Percentiles rank a stretch among this genome's conserved stretches.
Evolutionary conservation across 2,329 filamentous ascomycete species (phyloP).

Genomic region (Claviceps spartinae): DNA sequence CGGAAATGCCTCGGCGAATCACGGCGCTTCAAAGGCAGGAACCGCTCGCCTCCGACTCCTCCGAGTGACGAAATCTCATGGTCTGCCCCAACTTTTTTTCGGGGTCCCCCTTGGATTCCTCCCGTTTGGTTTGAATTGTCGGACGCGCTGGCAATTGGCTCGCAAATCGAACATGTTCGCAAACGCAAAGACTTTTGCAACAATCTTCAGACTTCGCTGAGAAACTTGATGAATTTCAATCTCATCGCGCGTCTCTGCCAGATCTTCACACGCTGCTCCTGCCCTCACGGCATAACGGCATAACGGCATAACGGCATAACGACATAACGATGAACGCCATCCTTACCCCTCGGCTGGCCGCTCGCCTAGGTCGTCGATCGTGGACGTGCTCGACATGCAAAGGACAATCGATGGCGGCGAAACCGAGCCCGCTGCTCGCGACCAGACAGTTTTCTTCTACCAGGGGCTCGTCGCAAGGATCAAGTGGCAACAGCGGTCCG

Average conservation of each 20-base stretch:
- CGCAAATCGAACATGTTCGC: constrained; percentile 6
- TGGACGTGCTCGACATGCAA: constrained; percentile 36
- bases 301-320: neutral
- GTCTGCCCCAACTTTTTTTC: constrained; percentile 4
- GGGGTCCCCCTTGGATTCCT: neutral
- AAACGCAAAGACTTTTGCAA: neutral
- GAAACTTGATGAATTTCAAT: constrained; percentile 2
- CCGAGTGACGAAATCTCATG: constrained; percentile 5
- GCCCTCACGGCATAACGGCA: neutral
- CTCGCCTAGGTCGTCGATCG: constrained; percentile 23
- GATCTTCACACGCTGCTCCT: neutral
- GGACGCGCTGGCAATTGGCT: neutral
- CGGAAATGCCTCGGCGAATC: constrained; percentile 10
- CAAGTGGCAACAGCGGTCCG: constrained; percentile 7
- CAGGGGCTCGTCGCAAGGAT: constrained; percentile 11
- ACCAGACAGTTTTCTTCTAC: constrained; percentile 19
- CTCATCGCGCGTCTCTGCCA: neutral
- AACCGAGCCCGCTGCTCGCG: constrained; percentile 13
- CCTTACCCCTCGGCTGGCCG: constrained; percentile 24
- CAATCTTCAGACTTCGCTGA: constrained; percentile 4
- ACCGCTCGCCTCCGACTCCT: neutral
- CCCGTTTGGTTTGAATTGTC: neutral
- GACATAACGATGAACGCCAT: constrained; percentile 28
- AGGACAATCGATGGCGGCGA: constrained; percentile 23
- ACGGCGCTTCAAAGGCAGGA: constrained; percentile 6